These are phyloP conservation scores for Metarhizium sp. DNA, from an alignment of 2,329 filamentous ascomycete genomes.

Conservation along the genomic window DNA sequence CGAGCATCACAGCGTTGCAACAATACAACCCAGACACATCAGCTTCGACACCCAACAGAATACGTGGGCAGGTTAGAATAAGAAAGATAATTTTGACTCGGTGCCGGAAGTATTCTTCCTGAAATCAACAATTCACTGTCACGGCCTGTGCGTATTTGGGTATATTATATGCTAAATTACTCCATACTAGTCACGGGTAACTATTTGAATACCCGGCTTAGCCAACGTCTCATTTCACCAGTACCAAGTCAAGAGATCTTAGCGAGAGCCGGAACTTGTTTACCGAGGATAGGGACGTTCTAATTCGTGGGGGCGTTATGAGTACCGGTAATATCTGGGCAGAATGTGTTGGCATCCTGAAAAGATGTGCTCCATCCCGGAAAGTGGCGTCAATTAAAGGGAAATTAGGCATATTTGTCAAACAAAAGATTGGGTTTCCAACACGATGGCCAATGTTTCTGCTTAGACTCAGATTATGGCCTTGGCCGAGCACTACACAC, in stretches of 20 bases:
- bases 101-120: too few relatives aligned
- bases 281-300: not conserved
- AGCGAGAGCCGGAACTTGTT: not conserved
- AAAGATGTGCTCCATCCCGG: not conserved
- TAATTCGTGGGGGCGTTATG: not conserved
- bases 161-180: too few relatives aligned
- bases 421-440: not conserved
- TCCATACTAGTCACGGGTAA: too few relatives aligned
- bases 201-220: too few relatives aligned
- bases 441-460: too few relatives aligned
- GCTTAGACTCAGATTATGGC: too few relatives aligned
- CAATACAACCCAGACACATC: not conserved
- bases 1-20: not conserved
- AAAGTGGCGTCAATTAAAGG: not conserved
- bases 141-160: too few relatives aligned
- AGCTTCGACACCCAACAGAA: not conserved
- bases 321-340: not conserved
- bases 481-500: too few relatives aligned
- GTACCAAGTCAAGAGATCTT: not conserved
- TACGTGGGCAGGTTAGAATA: too few relatives aligned
- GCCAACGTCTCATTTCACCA: not conserved
- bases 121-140: too few relatives aligned
- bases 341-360: not conserved
- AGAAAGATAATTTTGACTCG: too few relatives aligned
- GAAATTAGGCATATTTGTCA: not conserved